Percentiles rank a stretch among this genome's conserved stretches.
Evolutionary conservation across 2,329 filamentous ascomycete species (phyloP).

Genomic region (Neocucurbitaria cava): DNA sequence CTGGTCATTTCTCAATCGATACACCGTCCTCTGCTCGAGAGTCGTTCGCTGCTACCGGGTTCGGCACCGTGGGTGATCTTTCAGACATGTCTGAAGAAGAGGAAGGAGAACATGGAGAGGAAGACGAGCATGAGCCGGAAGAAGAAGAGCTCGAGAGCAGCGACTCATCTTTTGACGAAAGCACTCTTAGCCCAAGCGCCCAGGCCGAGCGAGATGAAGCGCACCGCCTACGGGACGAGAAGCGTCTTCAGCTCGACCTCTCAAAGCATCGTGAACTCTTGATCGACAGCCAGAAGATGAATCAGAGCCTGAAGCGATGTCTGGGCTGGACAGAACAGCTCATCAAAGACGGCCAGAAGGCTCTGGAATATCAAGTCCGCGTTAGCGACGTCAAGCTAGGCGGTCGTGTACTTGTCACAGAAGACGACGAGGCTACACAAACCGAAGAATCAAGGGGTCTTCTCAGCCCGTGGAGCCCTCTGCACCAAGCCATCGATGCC

Average conservation of each 20-base stretch:
- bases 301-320: conserved; percentile 89
- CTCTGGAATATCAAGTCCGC: conserved; percentile 80
- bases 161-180: conserved; percentile 62
- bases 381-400: conserved; percentile 82
- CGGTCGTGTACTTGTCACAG: conserved; percentile 75
- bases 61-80: conserved; percentile 45
- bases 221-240: conserved; percentile 77
- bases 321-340: conserved; percentile 88
- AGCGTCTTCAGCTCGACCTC: conserved; percentile 82
- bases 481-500: conserved; percentile 29
- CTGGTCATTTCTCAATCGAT: conserved; percentile 74
- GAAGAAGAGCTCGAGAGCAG: conserved; percentile 56
- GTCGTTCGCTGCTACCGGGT: conserved; percentile 36
- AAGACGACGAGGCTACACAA: conserved; percentile 60
- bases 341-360: conserved; percentile 86
- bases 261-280: conserved; percentile 88
- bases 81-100: conserved; percentile 49
- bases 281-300: conserved; percentile 91
- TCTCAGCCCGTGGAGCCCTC: conserved; percentile 47
- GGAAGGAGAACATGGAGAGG: conserved; percentile 40
- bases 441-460: conserved; percentile 36
- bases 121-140: conserved; percentile 40
- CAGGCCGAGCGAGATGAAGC: conserved; percentile 54
- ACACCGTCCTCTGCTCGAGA: conserved; percentile 57
- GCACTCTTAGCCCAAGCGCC: conserved; percentile 49